A percentile compares a stretch with the other conserved stretches of the same genome.
Evolutionary conservation across 176 grass and related monocot genomes (phyloP).

Genomic region (Leersia perrieri): DNA sequence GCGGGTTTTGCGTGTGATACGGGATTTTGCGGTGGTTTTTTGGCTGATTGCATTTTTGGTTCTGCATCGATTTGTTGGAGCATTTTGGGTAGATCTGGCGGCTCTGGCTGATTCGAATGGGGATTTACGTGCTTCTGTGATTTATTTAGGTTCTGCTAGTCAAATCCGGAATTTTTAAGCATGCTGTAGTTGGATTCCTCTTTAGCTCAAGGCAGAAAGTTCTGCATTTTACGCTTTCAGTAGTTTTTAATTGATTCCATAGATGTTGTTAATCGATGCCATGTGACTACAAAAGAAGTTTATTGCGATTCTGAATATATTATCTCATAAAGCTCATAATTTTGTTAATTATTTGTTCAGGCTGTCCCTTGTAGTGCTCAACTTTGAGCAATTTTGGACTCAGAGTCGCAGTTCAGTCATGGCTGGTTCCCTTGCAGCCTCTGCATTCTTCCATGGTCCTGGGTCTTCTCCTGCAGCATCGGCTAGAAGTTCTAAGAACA

Average conservation of each 20-base stretch:
- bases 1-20: not conserved
- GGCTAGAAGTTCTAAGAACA: slow-evolving; percentile 48
- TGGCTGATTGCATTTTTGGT: slow-evolving; percentile 5
- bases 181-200: not conserved
- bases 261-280: not conserved
- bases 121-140: not conserved
- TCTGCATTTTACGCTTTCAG: not conserved
- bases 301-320: not conserved
- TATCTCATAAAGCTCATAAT: not conserved
- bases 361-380: not conserved
- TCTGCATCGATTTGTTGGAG: not conserved
- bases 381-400: slow-evolving; percentile 12
- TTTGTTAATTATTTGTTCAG: slow-evolving; percentile 19
- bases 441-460: slow-evolving; percentile 56
- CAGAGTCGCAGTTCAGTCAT: slow-evolving; percentile 30
- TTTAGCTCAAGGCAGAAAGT: not conserved
- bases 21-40: not conserved
- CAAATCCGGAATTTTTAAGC: not conserved
- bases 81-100: slow-evolving; percentile 24
- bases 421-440: slow-evolving; percentile 54
- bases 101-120: not conserved
- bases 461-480: slow-evolving; percentile 33
- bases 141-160: not conserved
- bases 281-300: not conserved
- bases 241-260: not conserved